A percentile compares a stretch with the other conserved stretches of the same genome.
Evolutionary conservation across 306 rosid genomes (phyloP).

Genomic region (Carpinus viminea): DNA sequence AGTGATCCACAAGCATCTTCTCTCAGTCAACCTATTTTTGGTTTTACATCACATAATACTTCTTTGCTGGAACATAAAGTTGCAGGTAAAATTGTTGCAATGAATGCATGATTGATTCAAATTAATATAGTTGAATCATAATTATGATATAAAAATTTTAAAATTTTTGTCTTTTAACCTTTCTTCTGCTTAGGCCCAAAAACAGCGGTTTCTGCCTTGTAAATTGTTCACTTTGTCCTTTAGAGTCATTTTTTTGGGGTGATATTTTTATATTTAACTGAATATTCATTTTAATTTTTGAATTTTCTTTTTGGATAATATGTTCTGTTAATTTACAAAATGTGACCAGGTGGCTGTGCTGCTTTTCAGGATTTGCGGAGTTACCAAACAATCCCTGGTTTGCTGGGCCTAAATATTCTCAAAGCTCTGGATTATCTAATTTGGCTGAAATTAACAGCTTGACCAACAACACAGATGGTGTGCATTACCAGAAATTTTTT

Average conservation of each 20-base stretch:
- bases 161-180: slow-evolving; percentile 10
- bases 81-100: slow-evolving; percentile 38
- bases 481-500: slow-evolving; percentile 30
- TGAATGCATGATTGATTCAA: slow-evolving; percentile 7
- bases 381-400: slow-evolving; percentile 37
- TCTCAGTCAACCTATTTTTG: slow-evolving; percentile 32
- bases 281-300: neutral
- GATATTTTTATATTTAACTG: neutral
- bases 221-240: neutral
- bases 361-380: slow-evolving; percentile 46
- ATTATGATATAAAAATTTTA: neutral
- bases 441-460: slow-evolving; percentile 39
- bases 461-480: slow-evolving; percentile 21
- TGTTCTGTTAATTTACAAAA: slow-evolving; percentile 1
- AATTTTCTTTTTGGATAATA: slow-evolving; percentile 7
- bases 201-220: neutral
- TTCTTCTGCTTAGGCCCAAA: neutral
- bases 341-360: slow-evolving; percentile 16
- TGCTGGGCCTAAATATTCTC: slow-evolving; percentile 33
- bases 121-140: neutral
- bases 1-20: slow-evolving; percentile 37
- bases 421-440: slow-evolving; percentile 42
- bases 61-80: slow-evolving; percentile 37
- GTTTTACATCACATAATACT: slow-evolving; percentile 30
- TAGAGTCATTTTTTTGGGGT: neutral